phyloP scores from a whole-genome alignment of 108 stramenopile genomes.

The Schizochytrium sp. region DNA sequence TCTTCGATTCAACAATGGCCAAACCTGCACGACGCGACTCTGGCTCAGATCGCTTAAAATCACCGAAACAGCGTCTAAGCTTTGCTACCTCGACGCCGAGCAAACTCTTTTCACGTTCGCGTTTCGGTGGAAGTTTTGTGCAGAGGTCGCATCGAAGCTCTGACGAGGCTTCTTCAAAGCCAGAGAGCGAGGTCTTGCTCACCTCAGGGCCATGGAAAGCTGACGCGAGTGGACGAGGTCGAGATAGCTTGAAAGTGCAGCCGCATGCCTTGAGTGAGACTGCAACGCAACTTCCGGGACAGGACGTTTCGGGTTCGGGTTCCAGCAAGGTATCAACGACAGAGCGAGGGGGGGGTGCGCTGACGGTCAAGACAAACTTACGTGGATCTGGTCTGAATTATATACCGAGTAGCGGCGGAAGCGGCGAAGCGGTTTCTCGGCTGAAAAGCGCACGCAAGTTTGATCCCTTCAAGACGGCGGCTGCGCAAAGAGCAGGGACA shows the following conservation, averaged over 20 bases:
- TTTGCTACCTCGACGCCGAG: not conserved
- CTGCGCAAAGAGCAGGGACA: constrained; percentile 26
- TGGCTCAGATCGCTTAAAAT: not conserved
- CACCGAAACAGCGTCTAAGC: not conserved
- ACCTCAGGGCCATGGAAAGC: too few relatives aligned
- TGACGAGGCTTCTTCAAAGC: not conserved
- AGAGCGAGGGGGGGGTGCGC: not conserved
- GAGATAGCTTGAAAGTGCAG: not conserved
- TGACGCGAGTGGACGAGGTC: too few relatives aligned
- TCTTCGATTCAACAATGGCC: not conserved
- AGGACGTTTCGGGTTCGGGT: not conserved
- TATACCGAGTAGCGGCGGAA: too few relatives aligned
- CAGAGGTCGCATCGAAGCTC: not conserved
- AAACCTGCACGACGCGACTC: not conserved
- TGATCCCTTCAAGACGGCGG: not conserved
- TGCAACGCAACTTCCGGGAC: not conserved
- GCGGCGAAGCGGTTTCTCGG: too few relatives aligned
- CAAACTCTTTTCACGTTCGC: not conserved
- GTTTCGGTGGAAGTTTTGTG: not conserved
- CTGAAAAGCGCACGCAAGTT: not conserved
- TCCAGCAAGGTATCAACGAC: not conserved
- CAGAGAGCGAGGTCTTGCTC: too few relatives aligned
- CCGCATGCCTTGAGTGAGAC: not conserved
- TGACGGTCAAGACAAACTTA: not conserved
- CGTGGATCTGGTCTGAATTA: too few relatives aligned